Base-by-base conservation (phyloP, 495 filamentous ascomycete genomes). In the Annulohypoxylon nitens region DNA sequence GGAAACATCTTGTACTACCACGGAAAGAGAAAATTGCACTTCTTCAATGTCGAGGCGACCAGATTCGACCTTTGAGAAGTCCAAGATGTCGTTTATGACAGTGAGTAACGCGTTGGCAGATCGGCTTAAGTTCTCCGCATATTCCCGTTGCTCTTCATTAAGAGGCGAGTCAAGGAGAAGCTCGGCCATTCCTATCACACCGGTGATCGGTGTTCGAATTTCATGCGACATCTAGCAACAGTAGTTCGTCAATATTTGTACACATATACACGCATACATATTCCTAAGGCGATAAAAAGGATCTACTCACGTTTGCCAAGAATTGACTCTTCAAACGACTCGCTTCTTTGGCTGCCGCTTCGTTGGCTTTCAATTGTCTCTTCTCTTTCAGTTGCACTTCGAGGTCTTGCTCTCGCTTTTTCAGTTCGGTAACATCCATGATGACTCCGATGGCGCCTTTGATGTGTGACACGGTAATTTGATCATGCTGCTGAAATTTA, bases 1-100 rank as follows among this genome's bases (percentile, higher is more conserved):
- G 61, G 83, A 85, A 16, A 95, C 86, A 70, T 95, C 89, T 36
- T 88, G 80, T 0, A 95, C 86, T n/a, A 95, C 87, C 0, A 91
- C 78, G 4, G 89, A 89, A 11, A 97, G 83, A 4, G 90, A 91
- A 74, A 97, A 97, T 48, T 93, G 92, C 5, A 92, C 89, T 59
- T 92, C 89, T 80, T 93, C 91, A 36, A 93, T 90, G 70, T 93
- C 91, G 12, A 93, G 78, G 7, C 86, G 81, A 3, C 93, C 93
- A 10, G 91, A 92, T 67, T 95, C 94, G 16, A 97, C 88, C 75
- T 97, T 97, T 2, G 93, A 95, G 71, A 95, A 91, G 76, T 97
- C 94, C 2, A 97, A 83, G 41, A 96, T 95, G 71, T 97, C 93
- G 66, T 97, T 97, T 79, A 97, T 96, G 23, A 97, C 91, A 3